Conservation (phyloP, 495 filamentous ascomycete genomes). For the Aspergillus panamensis region DNA sequence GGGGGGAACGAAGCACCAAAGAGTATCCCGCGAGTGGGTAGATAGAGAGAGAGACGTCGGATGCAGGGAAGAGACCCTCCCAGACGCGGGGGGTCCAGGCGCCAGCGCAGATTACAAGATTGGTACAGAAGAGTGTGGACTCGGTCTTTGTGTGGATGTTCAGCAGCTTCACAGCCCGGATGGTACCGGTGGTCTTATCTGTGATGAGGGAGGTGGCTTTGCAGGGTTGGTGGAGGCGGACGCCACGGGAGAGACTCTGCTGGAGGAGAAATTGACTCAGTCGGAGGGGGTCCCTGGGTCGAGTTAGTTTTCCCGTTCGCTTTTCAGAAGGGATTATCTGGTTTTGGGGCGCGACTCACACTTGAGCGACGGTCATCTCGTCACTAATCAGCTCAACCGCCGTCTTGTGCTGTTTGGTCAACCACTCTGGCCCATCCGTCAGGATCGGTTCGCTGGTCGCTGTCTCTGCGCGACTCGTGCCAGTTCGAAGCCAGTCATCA, state of each 20-base stretch:
- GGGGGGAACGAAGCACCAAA: slow-evolving; percentile 60
- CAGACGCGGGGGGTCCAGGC: slow-evolving; percentile 67
- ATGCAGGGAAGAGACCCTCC: slow-evolving; percentile 56
- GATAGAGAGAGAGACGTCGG: slow-evolving; percentile 50
- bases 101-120: slow-evolving; percentile 64
- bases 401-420: slow-evolving; percentile 49
- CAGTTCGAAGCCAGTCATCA: slow-evolving; percentile 62
- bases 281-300: slow-evolving; percentile 51
- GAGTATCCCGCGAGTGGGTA: slow-evolving; percentile 67
- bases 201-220: slow-evolving; percentile 50
- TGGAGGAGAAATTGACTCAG: slow-evolving; percentile 63
- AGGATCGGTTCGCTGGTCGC: slow-evolving; percentile 27
- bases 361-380: slow-evolving; percentile 61
- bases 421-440: slow-evolving; percentile 50
- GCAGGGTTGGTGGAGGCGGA: slow-evolving; percentile 63
- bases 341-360: slow-evolving; percentile 37
- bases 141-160: slow-evolving; percentile 24
- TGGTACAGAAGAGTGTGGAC: slow-evolving; percentile 42
- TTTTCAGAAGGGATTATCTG: too few species aligned
- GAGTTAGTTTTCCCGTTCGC: slow-evolving; percentile 7
- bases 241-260: slow-evolving; percentile 54
- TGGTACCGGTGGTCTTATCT: slow-evolving; percentile 40
- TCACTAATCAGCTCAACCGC: slow-evolving; percentile 59
- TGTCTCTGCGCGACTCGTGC: slow-evolving; percentile 59
- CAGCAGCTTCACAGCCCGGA: slow-evolving; percentile 49